Evolutionary conservation across 2,329 filamentous ascomycete genomes (phyloP).

Genomic region (Cordyceps pruinosa): DNA sequence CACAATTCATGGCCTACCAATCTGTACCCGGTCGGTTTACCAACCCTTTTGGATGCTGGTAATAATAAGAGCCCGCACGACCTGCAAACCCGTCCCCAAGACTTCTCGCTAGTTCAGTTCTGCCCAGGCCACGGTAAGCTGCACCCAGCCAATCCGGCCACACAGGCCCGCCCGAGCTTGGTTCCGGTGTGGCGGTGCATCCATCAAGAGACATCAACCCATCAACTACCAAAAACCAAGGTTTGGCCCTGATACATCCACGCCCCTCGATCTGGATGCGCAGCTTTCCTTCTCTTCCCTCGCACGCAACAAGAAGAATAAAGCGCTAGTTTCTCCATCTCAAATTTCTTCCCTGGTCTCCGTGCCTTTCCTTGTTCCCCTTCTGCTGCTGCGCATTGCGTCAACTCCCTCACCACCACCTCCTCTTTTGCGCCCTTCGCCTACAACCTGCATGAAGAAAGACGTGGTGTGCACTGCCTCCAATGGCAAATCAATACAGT

Average conservation of each 20-base stretch:
- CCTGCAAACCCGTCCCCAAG: no score
- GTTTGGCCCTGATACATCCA: neutral
- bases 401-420: no score
- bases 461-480: neutral
- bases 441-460: neutral
- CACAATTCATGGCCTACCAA: no score
- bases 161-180: neutral
- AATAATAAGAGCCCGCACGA: no score
- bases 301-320: neutral
- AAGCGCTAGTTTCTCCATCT: no score
- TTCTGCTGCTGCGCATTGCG: no score
- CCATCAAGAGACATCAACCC: neutral
- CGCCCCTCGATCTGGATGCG: neutral
- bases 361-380: no score
- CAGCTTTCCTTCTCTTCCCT: no score
- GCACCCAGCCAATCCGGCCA: neutral
- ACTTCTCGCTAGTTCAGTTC: neutral
- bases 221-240: neutral
- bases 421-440: neutral
- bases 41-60: no score
- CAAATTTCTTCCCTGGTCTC: no score
- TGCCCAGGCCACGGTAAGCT: neutral
- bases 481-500: neutral
- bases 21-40: no score
- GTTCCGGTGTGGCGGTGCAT: slow-evolving; percentile 7